Evolutionary conservation across 495 filamentous ascomycete genomes (phyloP).

Genomic region (Xylaria castorea): DNA sequence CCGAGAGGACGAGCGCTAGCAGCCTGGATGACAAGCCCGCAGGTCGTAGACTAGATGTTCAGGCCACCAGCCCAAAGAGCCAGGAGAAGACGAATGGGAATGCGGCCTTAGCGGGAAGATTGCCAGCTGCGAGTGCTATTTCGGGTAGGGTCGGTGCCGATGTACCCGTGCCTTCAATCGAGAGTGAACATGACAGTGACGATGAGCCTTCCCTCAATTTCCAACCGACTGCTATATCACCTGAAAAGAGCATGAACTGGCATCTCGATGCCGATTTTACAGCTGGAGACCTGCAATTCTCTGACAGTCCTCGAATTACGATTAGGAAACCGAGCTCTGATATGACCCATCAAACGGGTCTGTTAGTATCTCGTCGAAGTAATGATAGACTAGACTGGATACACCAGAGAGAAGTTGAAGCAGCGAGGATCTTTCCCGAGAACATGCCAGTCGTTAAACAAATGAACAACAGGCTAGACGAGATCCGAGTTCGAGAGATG

Average conservation of each 20-base stretch:
- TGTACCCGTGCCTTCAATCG: conserved; percentile 54
- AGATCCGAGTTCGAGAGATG: conserved; percentile 64
- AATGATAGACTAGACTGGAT: conserved; percentile 54
- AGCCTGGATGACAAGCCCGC: conserved; percentile 35
- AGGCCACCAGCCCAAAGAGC: conserved; percentile 24
- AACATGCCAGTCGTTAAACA: conserved; percentile 26
- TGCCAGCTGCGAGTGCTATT: conserved; percentile 14
- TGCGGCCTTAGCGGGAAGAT: background rate
- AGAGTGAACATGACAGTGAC: conserved; percentile 48
- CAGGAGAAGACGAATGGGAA: conserved; percentile 16
- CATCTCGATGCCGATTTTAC: conserved; percentile 69
- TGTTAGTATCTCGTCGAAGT: conserved; percentile 25
- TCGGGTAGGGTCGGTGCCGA: conserved; percentile 31
- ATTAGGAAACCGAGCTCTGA: conserved; percentile 27
- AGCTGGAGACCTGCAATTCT: conserved; percentile 65
- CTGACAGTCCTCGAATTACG: conserved; percentile 62
- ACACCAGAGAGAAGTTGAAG: conserved; percentile 47
- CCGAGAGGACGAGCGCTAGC: conserved; percentile 45
- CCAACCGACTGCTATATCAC: conserved; percentile 50
- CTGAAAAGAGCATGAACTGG: conserved; percentile 60
- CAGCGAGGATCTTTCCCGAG: conserved; percentile 36
- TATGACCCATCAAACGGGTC: conserved; percentile 19
- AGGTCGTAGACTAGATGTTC: conserved; percentile 29
- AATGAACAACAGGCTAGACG: conserved; percentile 55
- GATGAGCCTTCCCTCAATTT: conserved; percentile 43